These are phyloP conservation scores for Yamadazyma dendronema DNA, from an alignment of 1,139 yeast species.

Conservation along the genomic window DNA sequence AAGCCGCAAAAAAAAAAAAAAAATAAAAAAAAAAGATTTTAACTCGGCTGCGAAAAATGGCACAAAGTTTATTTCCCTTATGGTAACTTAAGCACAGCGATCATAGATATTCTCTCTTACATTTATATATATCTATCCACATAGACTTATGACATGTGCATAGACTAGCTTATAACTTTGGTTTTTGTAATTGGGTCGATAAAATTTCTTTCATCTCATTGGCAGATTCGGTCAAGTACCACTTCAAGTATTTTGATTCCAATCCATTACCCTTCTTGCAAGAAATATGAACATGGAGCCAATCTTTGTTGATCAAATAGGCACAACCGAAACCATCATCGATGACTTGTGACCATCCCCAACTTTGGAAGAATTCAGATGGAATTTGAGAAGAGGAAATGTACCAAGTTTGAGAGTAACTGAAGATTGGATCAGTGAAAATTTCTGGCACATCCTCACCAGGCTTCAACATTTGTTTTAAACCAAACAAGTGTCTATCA, in stretches of 20 bases:
- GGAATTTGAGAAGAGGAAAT: constrained; percentile 88
- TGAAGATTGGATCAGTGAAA: constrained; percentile 72
- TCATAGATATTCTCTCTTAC: too few species aligned
- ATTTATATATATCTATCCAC: too few species aligned
- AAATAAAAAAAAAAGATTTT: neutral
- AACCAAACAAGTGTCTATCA: constrained; percentile 91
- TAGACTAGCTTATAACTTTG: constrained; percentile 25
- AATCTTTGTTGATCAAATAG: constrained; percentile 84
- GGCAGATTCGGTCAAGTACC: constrained; percentile 75
- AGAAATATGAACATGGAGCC: constrained; percentile 84
- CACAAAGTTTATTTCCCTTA: neutral
- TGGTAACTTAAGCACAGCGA: too few species aligned
- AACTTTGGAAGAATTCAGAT: constrained; percentile 84
- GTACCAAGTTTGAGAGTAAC: constrained; percentile 81
- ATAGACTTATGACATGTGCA: too few species aligned
- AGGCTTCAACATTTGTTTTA: constrained; percentile 65
- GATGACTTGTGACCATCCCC: constrained; percentile 96
- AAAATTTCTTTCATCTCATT: constrained; percentile 76
- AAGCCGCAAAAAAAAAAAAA: too few species aligned
- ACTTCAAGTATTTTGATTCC: constrained; percentile 64
- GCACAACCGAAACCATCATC: constrained; percentile 95
- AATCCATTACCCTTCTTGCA: constrained; percentile 70
- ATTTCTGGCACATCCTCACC: constrained; percentile 68
- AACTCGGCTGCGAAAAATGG: neutral
- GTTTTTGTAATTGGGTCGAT: constrained; percentile 39